phyloP scores from a whole-genome alignment of 495 filamentous ascomycete genomes.

The Aspergillus diversus region DNA sequence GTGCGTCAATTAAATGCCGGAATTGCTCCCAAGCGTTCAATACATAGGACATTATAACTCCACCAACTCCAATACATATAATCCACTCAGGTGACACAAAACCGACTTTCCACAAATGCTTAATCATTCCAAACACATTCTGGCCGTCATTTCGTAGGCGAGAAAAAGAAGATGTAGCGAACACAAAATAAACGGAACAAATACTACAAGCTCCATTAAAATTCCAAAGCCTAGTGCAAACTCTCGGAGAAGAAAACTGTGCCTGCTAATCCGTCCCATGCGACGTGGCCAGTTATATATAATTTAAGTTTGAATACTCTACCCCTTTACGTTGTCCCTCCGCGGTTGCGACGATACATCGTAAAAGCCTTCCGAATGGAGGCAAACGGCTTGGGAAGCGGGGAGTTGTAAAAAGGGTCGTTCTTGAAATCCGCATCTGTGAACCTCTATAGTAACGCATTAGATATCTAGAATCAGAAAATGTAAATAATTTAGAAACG shows the following conservation, averaged over 20 bases:
- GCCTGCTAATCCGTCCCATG: not conserved
- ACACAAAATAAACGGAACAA: not conserved
- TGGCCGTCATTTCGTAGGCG: not conserved
- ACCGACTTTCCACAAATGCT: not conserved
- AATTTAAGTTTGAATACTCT: not conserved
- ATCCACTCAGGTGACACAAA: not conserved
- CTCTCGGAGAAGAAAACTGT: not conserved
- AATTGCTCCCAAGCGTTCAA: not conserved
- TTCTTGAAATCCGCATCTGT: constrained; percentile 53
- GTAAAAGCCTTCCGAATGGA: constrained; percentile 38
- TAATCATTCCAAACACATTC: not conserved
- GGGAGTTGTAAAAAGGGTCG: constrained; percentile 49
- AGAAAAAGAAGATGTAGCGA: not conserved
- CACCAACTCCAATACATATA: constrained; percentile 1
- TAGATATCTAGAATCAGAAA: not conserved
- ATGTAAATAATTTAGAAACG: not conserved
- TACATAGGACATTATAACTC: not conserved
- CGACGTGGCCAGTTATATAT: not conserved
- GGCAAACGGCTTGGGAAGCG: constrained; percentile 37
- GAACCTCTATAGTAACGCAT: constrained; percentile 37
- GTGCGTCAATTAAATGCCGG: not conserved
- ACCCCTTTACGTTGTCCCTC: constrained; percentile 27
- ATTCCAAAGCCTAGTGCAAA: not conserved
- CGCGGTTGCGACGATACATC: constrained; percentile 39
- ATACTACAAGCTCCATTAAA: not conserved